These are phyloP conservation scores for Boletus tylopilopsis DNA, from an alignment of 768 basidiomycete genomes.

Conservation along the genomic window DNA sequence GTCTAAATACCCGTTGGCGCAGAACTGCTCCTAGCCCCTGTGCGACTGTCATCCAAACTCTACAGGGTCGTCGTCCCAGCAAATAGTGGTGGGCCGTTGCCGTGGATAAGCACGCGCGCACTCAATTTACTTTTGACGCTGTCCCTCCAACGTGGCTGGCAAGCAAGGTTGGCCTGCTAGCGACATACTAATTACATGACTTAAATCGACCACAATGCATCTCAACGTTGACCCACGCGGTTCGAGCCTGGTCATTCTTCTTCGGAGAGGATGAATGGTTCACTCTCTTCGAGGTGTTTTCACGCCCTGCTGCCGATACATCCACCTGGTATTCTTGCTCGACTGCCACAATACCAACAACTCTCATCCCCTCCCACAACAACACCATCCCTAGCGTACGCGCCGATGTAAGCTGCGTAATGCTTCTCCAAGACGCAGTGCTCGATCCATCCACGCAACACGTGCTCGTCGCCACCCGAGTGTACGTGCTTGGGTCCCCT, in stretches of 20 bases:
- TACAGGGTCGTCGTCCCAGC: too few relatives aligned
- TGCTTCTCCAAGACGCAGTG: slow-evolving; percentile 13
- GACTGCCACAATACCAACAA: not conserved
- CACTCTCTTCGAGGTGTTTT: slow-evolving; percentile 11
- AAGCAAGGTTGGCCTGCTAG: not conserved
- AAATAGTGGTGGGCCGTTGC: not conserved
- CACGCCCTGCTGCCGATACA: not conserved
- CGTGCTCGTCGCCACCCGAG: slow-evolving; percentile 6
- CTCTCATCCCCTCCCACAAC: slow-evolving; percentile 11
- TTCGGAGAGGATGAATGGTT: slow-evolving; percentile 1
- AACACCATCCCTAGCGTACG: slow-evolving; percentile 2
- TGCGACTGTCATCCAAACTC: slow-evolving; percentile 6
- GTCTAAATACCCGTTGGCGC: too few relatives aligned
- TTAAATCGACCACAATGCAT: too few relatives aligned
- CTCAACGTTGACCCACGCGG: slow-evolving; percentile 20
- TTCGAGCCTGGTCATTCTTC: too few relatives aligned
- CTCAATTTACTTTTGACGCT: not conserved
- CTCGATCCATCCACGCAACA: slow-evolving; percentile 8
- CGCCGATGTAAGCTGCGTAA: not conserved
- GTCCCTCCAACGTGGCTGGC: not conserved
- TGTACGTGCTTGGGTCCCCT: too few relatives aligned
- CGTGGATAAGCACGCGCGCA: slow-evolving; percentile 15
- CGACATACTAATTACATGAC: not conserved
- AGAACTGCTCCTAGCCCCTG: slow-evolving; percentile 14
- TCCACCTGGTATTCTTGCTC: too few relatives aligned